Base-by-base conservation (phyloP, 2,329 filamentous ascomycete species). In the Coleophoma crateriformis region DNA sequence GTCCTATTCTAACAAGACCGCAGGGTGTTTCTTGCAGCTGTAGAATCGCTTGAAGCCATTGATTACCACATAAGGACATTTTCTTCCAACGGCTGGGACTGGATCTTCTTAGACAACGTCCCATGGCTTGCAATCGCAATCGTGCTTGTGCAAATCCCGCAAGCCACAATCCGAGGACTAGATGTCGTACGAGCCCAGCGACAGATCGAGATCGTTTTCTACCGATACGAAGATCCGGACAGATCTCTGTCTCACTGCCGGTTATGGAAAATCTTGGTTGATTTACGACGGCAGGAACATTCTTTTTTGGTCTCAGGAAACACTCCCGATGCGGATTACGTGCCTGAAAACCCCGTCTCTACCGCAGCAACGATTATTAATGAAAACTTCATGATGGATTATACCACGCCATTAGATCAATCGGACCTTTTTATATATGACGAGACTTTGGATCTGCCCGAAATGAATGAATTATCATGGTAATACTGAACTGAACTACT, bases 121-220 rank as follows among this genome's bases (percentile, higher is more conserved):
- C 55, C 57, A 7, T 59, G 52, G 50, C 53, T 55, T 19, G 57
- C 57, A 7, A 49, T 54, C 8, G 50, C 57, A 0, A 54, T 59
- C 7, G 32, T 52, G 1, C 15, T 57, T 2, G 54, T 52, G 2
- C 40, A 55, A 22, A 33, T 50, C 2, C 52, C 51, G 0, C 45
- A 49, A 11, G 27, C 42, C 12, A 47, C 45, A 14, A 34, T 10
- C 6, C 3, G 8, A 37, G 1, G 35, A 51, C 47, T 27, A 4
- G 52, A 56, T 17, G 51, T 50, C 6, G 53, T 53, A 17, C 50
- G 55, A 1, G 53, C 50, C 2, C 33, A 54, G 27, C 33, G 40
- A 11, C 47, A 54, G 45, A 50, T 55, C 17, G 45, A 57, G 6
- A 41, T 40, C 14, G 47, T 50, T 4, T 57, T 57, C 27, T 6